Base-by-base conservation (phyloP, 2,329 filamentous ascomycete genomes). In the Aspergillus nomiae region DNA sequence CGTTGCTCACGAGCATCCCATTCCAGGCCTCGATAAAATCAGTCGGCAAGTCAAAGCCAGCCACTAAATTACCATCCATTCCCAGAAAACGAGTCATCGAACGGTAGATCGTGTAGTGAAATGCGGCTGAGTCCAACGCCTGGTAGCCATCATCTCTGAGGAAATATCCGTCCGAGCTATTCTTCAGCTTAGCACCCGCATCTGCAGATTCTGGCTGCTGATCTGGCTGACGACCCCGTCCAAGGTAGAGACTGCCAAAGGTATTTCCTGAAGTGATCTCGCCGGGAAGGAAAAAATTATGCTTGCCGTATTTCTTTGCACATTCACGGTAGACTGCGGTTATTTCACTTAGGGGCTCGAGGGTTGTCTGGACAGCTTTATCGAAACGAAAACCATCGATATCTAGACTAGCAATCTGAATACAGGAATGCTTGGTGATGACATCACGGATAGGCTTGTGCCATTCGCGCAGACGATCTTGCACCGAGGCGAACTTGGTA, bases 361-460 rank as follows among this genome's bases (percentile, higher is more conserved):
- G 82, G 0, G 87, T 89, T 14, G 86, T 82, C 69, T 89, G 87
- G 14, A 86, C 84, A 2, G 86, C 88, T 74, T 90, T 90, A 76
- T 90, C 88, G 74, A 88, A 87, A 60, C 88, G 84, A 70, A 87
- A 89, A 0, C 87, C 88, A 70, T 90, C 88, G 60, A 90, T 85
- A 69, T 90, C 88, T 21, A 90, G 78, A 66, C 83, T 85, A 26
- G 80, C 75, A 61, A 90, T 87, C 38, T 86, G 81, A 73, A 89
- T 85, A 74, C 88, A 90, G 1, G 86, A 88, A 68, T 89, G 87
- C 53, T 83, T 83, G 65, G 85, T 83, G 61, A 90, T 77, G 67
- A 86, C 86, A 55, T 83, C 80, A 32, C 83, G 77, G 0, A 89
- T 87, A 16, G 83, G 82, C 2, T 85, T 84, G 34, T 83, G 71